Conservation (phyloP, 345 rosid genomes). For the Bruguiera sexangula region DNA sequence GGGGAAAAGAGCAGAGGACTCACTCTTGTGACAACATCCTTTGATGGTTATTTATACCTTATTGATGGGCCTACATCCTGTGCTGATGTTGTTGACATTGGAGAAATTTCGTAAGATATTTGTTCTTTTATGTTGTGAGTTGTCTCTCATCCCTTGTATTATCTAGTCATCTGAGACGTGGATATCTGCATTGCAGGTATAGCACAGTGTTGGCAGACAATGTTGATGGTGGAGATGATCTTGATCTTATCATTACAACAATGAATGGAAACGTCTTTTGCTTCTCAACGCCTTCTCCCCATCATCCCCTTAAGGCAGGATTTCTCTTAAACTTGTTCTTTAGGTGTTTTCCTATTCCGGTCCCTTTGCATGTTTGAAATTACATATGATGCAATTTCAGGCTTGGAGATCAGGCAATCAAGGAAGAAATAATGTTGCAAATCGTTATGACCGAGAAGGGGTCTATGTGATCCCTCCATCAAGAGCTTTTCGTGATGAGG, state of each 20-base stretch:
- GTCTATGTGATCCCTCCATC: slow-evolving; percentile 74
- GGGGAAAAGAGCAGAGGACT: slow-evolving; percentile 84
- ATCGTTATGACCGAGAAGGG: slow-evolving; percentile 72
- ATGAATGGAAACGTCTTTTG: slow-evolving; percentile 99
- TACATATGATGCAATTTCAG: slow-evolving; percentile 42
- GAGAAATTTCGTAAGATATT: slow-evolving; percentile 91
- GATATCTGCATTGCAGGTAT: slow-evolving; percentile 52
- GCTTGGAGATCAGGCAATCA: slow-evolving; percentile 91
- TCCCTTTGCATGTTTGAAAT: slow-evolving; percentile 8
- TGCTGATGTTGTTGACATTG: slow-evolving; percentile 93
- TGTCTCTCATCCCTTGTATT: slow-evolving; percentile 5
- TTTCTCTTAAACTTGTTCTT: slow-evolving; percentile 15
- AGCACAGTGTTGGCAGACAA: slow-evolving; percentile 98
- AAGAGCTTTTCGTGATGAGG: slow-evolving; percentile 96
- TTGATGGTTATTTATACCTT: slow-evolving; percentile 94
- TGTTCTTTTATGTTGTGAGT: slow-evolving; percentile 11
- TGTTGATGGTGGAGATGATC: slow-evolving; percentile 99
- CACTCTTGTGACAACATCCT: slow-evolving; percentile 85
- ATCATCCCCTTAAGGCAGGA: slow-evolving; percentile 95
- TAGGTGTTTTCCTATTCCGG: slow-evolving; percentile 1
- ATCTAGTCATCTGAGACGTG: slow-evolving; percentile 10
- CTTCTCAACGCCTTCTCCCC: slow-evolving; percentile 93
- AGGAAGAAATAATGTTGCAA: slow-evolving; percentile 87
- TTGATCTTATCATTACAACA: slow-evolving; percentile 92
- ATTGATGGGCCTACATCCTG: slow-evolving; percentile 98